Percentiles rank a stretch among this genome's conserved stretches.
phyloP scores from a whole-genome alignment of 2,329 filamentous ascomycete species.

The Apiospora sp. region DNA sequence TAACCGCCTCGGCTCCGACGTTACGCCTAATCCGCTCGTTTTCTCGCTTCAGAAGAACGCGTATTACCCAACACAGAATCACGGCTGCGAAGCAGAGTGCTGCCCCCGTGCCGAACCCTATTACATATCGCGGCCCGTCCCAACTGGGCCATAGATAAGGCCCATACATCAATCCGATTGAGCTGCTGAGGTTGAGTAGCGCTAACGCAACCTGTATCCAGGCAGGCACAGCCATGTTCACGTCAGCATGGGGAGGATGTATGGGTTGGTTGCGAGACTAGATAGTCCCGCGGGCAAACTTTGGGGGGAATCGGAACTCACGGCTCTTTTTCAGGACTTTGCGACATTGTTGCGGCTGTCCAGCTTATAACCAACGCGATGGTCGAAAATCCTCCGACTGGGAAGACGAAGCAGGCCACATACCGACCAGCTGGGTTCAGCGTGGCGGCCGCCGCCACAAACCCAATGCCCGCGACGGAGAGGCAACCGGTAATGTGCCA shows the following conservation, averaged over 20 bases:
- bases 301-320: background rate
- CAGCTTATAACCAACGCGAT: conserved; percentile 56
- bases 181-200: conserved; percentile 45
- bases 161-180: conserved; percentile 47
- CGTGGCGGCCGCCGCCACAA: conserved; percentile 24
- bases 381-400: conserved; percentile 46
- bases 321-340: conserved; percentile 55
- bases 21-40: conserved; percentile 12
- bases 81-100: conserved; percentile 36
- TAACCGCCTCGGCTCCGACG: conserved; percentile 4
- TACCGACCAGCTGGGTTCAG: conserved; percentile 25
- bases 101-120: conserved; percentile 43
- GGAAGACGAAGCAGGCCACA: conserved; percentile 34
- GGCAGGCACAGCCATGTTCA: background rate
- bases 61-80: conserved; percentile 18
- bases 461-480: conserved; percentile 47
- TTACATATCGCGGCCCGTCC: conserved; percentile 43
- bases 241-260: background rate
- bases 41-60: conserved; percentile 15
- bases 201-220: conserved; percentile 35
- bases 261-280: too few relatives aligned
- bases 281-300: background rate
- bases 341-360: conserved; percentile 49
- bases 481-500: conserved; percentile 56
- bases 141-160: conserved; percentile 48